Evolutionary conservation across 2,329 filamentous ascomycete species (phyloP), one percentile per base, ranked within the genome.

Genomic region (Colletotrichum sublineola): DNA sequence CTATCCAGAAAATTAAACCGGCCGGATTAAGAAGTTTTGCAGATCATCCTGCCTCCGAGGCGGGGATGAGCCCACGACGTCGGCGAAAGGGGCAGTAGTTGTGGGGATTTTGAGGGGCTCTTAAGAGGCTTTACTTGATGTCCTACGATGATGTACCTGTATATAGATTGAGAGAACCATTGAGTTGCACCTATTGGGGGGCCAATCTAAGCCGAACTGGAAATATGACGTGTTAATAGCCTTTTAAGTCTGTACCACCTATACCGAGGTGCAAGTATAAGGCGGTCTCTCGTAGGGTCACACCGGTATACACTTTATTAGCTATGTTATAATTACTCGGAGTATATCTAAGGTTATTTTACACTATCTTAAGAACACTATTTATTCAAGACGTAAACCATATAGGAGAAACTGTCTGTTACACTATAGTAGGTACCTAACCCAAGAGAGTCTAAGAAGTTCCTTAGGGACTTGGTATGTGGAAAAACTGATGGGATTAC

Each of bases 71-170:
- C 46, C 20, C 62, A n/a, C 12, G 44, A 29, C 40, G 48, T 48
- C 40, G 68, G 68, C 65, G 68, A 46, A 31, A n/a, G 24, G n/a
- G 18, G 63, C 65, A 57, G 65, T 55, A 67, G 65, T 55, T 62
- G 46, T 46, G 46, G 18, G 38, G 29, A 31, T 14, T 42, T 31
- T 15, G n/a, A 33, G 53, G 50, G 18, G 46, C 6, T 40, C 63
- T 67, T 70, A 24, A 24, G 24, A 24, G 63, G 46, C 31, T 24
- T n/a, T 61, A 7, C 7, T 31, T n/a, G 60, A 33, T 40, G 44
- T 58, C 31, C n/a, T 60, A 14, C 15, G 24, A 24, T 24, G 24
- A 24, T 24, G 24, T 24, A 24, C 24, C 24, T 24, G 24, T 24
- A 24, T 24, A 31, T 58, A 31, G 2, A 67, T 55, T 61, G 55